Percentiles rank a stretch among this genome's conserved stretches.
Evolutionary conservation across 2,329 filamentous ascomycete species (phyloP).

Genomic region (Aspergillus ochraceus): DNA sequence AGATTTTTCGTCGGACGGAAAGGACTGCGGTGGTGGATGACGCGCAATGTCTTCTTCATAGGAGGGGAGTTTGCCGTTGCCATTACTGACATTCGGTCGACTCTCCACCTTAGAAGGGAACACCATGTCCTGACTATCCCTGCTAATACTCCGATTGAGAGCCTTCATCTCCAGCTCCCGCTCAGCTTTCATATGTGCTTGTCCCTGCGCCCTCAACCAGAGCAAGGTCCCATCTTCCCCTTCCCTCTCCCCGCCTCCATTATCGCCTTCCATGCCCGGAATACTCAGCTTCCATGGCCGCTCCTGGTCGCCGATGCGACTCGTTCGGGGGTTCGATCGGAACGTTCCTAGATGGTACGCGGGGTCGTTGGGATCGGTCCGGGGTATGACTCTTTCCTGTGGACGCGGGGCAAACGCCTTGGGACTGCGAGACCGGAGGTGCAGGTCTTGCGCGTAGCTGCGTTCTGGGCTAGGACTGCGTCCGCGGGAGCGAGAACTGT

Average conservation of each 20-base stretch:
- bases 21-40: neutral
- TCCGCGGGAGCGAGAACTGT: neutral
- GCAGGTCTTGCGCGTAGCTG: conserved; percentile 33
- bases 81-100: neutral
- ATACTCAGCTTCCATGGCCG: conserved; percentile 37
- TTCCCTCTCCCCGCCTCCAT: neutral
- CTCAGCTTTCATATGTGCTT: neutral
- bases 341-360: conserved; percentile 36
- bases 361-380: conserved; percentile 23
- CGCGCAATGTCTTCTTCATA: conserved; percentile 18
- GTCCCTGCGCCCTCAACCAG: neutral
- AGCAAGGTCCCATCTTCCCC: neutral
- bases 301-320: conserved; percentile 37
- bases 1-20: conserved; percentile 10
- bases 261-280: conserved; percentile 25
- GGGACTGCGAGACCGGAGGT: conserved; percentile 40
- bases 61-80: conserved; percentile 10
- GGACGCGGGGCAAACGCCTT: conserved; percentile 26
- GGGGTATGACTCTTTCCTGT: conserved; percentile 22
- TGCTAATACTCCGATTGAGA: neutral
- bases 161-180: neutral
- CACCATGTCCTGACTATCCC: neutral
- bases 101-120: neutral
- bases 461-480: conserved; percentile 19
- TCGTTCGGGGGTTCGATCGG: conserved; percentile 29